These are phyloP conservation scores for Nicotiana attenuata DNA, from an alignment of 257 asterid genomes.

Conservation along the genomic window DNA sequence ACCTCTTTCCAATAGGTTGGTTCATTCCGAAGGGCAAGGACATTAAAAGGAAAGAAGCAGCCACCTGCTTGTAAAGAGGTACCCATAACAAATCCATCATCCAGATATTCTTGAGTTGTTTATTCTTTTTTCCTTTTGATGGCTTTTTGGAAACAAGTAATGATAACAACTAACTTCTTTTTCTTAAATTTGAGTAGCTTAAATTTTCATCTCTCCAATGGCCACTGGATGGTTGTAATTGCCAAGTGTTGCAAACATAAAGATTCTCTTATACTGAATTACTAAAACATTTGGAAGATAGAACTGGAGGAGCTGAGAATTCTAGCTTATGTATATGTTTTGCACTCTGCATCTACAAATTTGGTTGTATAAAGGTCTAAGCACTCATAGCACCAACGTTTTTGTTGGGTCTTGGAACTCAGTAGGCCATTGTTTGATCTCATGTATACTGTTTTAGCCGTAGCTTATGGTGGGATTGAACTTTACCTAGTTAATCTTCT, in stretches of 20 bases:
- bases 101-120: background rate
- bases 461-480: no score
- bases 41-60: constrained; percentile 57
- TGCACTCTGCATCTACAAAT: background rate
- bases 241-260: no score
- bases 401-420: background rate
- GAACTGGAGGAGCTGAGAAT: background rate
- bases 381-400: background rate
- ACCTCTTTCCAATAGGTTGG: constrained; percentile 50
- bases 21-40: constrained; percentile 52
- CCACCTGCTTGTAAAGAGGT: constrained; percentile 72
- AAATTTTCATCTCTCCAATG: background rate
- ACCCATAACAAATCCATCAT: background rate
- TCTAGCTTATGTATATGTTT: background rate
- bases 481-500: no score
- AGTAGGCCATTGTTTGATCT: background rate
- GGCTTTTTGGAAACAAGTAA: background rate
- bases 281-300: background rate
- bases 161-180: background rate
- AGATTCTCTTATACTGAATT: background rate
- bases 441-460: background rate
- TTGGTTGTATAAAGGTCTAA: background rate
- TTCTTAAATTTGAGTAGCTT: background rate
- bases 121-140: background rate
- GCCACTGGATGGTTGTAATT: background rate